Evolutionary conservation across 2,329 filamentous ascomycete genomes (phyloP), one percentile per base, ranked within the genome.

Genomic region (Penicillium sp.): DNA sequence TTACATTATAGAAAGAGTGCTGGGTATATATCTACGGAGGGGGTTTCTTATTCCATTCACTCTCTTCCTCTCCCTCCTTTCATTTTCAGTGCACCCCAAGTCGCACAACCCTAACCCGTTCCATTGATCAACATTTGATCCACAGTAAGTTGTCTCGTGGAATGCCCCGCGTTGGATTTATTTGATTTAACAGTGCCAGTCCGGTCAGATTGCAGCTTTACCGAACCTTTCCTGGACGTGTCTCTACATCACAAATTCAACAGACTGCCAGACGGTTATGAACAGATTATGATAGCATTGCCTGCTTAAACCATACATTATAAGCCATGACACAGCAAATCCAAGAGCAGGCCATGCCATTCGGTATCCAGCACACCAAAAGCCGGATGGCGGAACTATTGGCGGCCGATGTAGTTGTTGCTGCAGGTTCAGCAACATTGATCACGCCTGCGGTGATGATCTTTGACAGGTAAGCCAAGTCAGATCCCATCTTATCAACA

Each of bases 391-490:
- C 67, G 10, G 73, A 74, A 55, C 61, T 68, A 25, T 70, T 93
- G 17, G 83, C 80, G 49, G 83, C 85, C 27, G 91, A 96, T 77
- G 75, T 82, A 10, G 70, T 83, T 29, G 86, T 87, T 68, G 91
- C 90, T 4, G 81, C 83, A 4, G 82, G 84, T 51, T 90, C 91
- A 31, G 89, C 88, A 6, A 82, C 82, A 2, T 78, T 93, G 60
- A 86, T 96, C 41, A 89, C 91, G 49, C 91, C 91, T 0, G 72
- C 93, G 35, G 91, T 96, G 63, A 88, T 88, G 61, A 88, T 93
- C 67, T 92, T 96, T 73, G 91, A 96, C 75, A 84, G 88, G 88
- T 91, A 77, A 55, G 75, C 69, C 19, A 12, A 41, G 5, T 31
- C 9, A 12, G 13, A 23, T 2, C 42, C 7, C 42, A 25, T 23